These are phyloP conservation scores for Penicillium tannophilum DNA, from an alignment of 495 filamentous ascomycete species.

Conservation along the genomic window DNA sequence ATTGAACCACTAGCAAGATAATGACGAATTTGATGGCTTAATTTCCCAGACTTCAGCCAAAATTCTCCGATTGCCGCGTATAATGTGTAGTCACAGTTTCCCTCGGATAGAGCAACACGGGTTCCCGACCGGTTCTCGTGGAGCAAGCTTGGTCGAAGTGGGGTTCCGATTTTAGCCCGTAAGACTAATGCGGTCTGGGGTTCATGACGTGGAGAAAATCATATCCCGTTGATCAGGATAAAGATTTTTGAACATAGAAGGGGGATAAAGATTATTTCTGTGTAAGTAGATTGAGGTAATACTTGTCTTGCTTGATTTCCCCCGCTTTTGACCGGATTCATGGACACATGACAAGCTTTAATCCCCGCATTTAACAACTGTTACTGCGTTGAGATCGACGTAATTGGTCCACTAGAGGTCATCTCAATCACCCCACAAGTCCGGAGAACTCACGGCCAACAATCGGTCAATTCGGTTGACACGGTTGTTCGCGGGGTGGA, in stretches of 20 bases:
- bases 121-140: constrained; percentile 34
- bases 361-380: constrained; percentile 15
- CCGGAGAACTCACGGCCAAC: constrained; percentile 1
- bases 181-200: constrained; percentile 16
- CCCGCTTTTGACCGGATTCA: neutral
- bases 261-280: neutral
- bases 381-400: neutral
- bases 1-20: too few relatives aligned
- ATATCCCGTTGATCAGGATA: neutral
- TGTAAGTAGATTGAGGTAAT: neutral
- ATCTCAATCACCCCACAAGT: neutral
- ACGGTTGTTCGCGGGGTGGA: constrained; percentile 9
- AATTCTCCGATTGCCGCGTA: too few relatives aligned
- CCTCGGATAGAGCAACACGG: constrained; percentile 16
- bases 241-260: constrained; percentile 1
- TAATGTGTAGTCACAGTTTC: constrained; percentile 3
- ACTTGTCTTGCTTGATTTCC: neutral
- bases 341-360: constrained; percentile 13
- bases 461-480: neutral
- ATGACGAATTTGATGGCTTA: too few relatives aligned
- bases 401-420: constrained; percentile 1
- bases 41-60: too few relatives aligned
- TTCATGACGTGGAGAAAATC: constrained; percentile 11
- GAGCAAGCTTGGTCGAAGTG: constrained; percentile 16
- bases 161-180: constrained; percentile 31